Evolutionary conservation across 192 early-diverging fungal genomes (phyloP).

Genomic region (Backusella tuberculispora): DNA sequence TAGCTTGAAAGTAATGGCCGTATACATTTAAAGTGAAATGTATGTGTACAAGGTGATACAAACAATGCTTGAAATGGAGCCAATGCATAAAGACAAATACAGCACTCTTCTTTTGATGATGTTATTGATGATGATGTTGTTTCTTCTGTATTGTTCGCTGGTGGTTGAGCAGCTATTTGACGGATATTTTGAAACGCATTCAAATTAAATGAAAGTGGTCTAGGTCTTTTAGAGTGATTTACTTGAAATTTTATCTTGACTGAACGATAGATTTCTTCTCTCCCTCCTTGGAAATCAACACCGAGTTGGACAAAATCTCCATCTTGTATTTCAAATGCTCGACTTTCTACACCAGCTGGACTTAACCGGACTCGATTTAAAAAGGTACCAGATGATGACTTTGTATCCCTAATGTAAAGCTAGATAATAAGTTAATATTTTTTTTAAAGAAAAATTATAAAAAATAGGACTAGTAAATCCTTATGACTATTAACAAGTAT

Average conservation of each 20-base stretch:
- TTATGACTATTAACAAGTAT: no score
- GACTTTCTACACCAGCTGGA: conserved; percentile 73
- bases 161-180: background rate
- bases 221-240: conserved; percentile 54
- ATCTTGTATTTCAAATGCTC: conserved; percentile 70
- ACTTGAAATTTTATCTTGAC: conserved; percentile 71
- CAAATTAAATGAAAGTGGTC: conserved; percentile 51
- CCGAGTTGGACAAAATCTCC: conserved; percentile 87
- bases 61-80: conserved; percentile 82
- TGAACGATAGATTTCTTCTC: conserved; percentile 81
- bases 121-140: background rate
- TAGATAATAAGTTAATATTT: conserved; percentile 32
- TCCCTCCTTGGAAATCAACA: conserved; percentile 82
- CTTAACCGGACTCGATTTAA: conserved; percentile 85
- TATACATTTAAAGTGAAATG: conserved; percentile 85
- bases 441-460: background rate
- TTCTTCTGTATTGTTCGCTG: background rate
- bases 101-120: conserved; percentile 58
- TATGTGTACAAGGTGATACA: conserved; percentile 81
- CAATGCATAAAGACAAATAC: conserved; percentile 80
- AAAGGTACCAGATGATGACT: conserved; percentile 87
- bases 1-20: conserved; percentile 61
- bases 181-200: conserved; percentile 34
- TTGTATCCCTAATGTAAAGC: conserved; percentile 84
- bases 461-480: background rate